Evolutionary conservation across 2,329 filamentous ascomycete genomes (phyloP), one percentile per base, ranked within the genome.

Genomic region (Paraconiothyrium brasiliense): DNA sequence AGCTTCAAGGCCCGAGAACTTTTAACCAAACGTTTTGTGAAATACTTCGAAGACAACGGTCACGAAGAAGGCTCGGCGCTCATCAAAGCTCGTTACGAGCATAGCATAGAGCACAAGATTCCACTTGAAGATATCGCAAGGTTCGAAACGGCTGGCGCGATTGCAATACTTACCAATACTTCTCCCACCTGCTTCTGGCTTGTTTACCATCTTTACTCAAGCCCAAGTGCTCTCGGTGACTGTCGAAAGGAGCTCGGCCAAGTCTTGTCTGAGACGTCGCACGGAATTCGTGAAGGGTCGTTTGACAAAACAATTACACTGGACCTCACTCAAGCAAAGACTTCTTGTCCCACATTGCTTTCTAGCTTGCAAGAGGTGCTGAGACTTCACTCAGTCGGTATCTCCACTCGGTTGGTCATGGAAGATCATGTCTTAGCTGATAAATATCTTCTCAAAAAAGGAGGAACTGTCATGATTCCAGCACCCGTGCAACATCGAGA

Each of bases 321-420:
- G 7, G 65, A 65, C n/a, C 60, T 62, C 16, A 51, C 63, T 43
- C 32, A 69, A 43, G 78, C 77, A 43, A 77, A 82, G 54, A 35
- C 77, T 62, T 68, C 59, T 2, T 82, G 78, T 61, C 75, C 79
- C 6, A 67, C 81, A 1, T 63, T 83, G 3, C 59, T 77, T 1
- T 81, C 79, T 9, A 73, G 71, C 0, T 78, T 77, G 46, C 75
- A 82, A 58, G 81, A 83, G 65, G 70, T 72, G 2, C 71, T 83
- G 14, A 78, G 81, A 4, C 62, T 74, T 41, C 67, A 71, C 47
- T 71, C 71, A 1, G 75, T 76, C 49, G 78, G 75, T 1, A 72
- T 70, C 24, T 78, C 76, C 9, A 57, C 66, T n/a, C 67, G 78
- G 1, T 37, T 71, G 34, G 76, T 78, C 6, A 67, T 67, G 54